Evolutionary conservation across 176 grass and related monocot species (phyloP).

Genomic region (Aegilops umbellulata): DNA sequence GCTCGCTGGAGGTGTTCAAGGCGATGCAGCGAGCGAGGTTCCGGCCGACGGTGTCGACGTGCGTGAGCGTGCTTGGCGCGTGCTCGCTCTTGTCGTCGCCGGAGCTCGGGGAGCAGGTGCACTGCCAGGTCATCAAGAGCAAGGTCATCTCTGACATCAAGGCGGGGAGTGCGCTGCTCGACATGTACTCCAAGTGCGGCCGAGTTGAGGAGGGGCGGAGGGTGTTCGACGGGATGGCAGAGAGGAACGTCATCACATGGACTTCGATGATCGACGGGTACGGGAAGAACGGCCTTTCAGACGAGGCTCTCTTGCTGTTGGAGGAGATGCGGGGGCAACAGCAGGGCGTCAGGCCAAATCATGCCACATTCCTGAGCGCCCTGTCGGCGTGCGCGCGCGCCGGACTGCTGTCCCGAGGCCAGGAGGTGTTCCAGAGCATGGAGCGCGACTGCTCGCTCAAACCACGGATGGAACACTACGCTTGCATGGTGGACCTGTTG

Average conservation of each 20-base stretch:
- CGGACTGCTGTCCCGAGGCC: slow-evolving; percentile 58
- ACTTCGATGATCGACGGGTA: slow-evolving; percentile 93
- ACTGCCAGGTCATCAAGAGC: slow-evolving; percentile 64
- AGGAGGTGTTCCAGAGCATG: slow-evolving; percentile 78
- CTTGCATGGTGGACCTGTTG: slow-evolving; percentile 85
- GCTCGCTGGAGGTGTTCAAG: slow-evolving; percentile 65
- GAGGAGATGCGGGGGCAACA: slow-evolving; percentile 37
- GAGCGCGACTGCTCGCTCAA: slow-evolving; percentile 50
- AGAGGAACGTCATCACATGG: slow-evolving; percentile 78
- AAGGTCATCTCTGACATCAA: slow-evolving; percentile 47
- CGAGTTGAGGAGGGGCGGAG: slow-evolving; percentile 51
- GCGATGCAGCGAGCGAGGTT: slow-evolving; percentile 46
- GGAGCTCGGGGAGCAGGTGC: slow-evolving; percentile 73
- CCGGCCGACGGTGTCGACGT: slow-evolving; percentile 53
- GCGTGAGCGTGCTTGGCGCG: slow-evolving; percentile 70
- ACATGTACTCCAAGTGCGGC: slow-evolving; percentile 90
- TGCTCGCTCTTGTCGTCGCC: slow-evolving; percentile 60
- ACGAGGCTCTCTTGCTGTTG: slow-evolving; percentile 61
- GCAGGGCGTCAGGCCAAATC: slow-evolving; percentile 45
- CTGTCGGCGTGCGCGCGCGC: slow-evolving; percentile 72
- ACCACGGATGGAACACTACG: slow-evolving; percentile 85
- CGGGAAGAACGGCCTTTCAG: slow-evolving; percentile 70
- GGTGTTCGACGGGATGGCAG: slow-evolving; percentile 56
- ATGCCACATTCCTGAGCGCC: slow-evolving; percentile 71
- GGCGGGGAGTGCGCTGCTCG: slow-evolving; percentile 63